Evolutionary conservation across 768 basidiomycete species (phyloP), one percentile per base, ranked within the genome.

Genomic region (Mycena leptocephala): DNA sequence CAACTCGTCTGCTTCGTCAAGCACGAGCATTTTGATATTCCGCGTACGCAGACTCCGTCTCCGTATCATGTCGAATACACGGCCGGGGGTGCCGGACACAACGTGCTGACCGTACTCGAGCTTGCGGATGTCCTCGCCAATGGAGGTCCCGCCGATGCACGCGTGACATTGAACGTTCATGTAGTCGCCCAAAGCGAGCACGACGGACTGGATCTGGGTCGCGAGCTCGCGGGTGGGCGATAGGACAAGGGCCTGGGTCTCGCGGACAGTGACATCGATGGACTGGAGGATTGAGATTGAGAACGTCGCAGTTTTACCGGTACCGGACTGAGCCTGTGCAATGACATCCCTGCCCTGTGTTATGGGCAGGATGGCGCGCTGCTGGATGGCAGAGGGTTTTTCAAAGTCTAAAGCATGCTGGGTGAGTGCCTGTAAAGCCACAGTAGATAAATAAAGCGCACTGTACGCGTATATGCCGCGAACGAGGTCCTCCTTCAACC

Each of bases 81-180:
- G 95, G 22, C 98, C 98, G 46, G 98, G 98, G 10, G 98, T 99
- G 28, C 98, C 98, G 56, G 96, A 97, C 39, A 99, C 96, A 76
- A 99, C 95, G 85, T 99, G 98, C 80, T 98, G 97, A 28, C 98
- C 98, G 76, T 98, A 97, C 84, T 98, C 97, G 61, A 99, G 91
- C 87, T 99, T 98, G 75, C 96, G 91, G 81, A 99, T 99, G 82
- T 98, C 98, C 88, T 99, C 98, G 22, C 97, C 96, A 79, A 99
- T 97, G 46, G 96, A 96, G 2, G 97, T 98, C 55, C 98, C 98
- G 55, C 98, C 98, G 82, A 99, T 98, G 86, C 97, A 98, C 55
- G 97, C 97, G 84, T 99, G 97, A 85, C 98, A 99, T 83, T 98
- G 97, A 74, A 99, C 96, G 83, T 98, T 98, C 97, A 99, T 98